Evolutionary conservation across 1,284 basidiomycete genomes (phyloP), one percentile per base, ranked within the genome.

Genomic region (Austropuccinia psidii): DNA sequence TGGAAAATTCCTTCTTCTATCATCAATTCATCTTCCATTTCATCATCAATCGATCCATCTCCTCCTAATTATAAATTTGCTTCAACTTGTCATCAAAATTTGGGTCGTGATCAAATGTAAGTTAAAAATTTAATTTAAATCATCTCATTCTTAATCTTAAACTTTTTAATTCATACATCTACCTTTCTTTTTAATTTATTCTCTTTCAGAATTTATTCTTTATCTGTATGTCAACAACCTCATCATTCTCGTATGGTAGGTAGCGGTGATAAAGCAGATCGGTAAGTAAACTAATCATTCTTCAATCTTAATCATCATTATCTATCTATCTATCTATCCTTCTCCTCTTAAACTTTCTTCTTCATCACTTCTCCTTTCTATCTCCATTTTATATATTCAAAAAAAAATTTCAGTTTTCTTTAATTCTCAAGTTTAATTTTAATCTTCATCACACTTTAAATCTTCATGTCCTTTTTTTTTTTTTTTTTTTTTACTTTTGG

Each of bases 241-340:
- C 89, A 91, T 79, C 83, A 84, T 76, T 91, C 92, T 1, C 85
- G 92, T 70, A 93, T 95, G 90, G 93, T 91, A 78, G 91, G 91
- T 60, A 88, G 92, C 7, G 91, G 91, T 62, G 91, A 93, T 78
- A 90, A 90, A 84, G 87, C 88, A 87, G 77, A 74, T 78, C 67
- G 66, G 66, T 68, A 29, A 2, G 66, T 68, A 15, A 4, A n/a
- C 41, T 17, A 49, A 21, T 45, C 2, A 15, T 49, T 45, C n/a
- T n/a, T n/a, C 47, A 3, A 8, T 31, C 13, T 64, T 7, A 5
- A 43, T 61, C 37, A 19, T 17, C 15, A 17, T 24, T 27, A 24
- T 6, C 47, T 15, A 33, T 33, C 17, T 33, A 33, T 15, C 50
- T 76, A 80, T 78, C 13, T n/a, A 17, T 8, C 24, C 45, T 33